Evolutionary conservation across 2,329 filamentous ascomycete genomes (phyloP), one percentile per base, ranked within the genome.

Genomic region (Daldinia sp.): DNA sequence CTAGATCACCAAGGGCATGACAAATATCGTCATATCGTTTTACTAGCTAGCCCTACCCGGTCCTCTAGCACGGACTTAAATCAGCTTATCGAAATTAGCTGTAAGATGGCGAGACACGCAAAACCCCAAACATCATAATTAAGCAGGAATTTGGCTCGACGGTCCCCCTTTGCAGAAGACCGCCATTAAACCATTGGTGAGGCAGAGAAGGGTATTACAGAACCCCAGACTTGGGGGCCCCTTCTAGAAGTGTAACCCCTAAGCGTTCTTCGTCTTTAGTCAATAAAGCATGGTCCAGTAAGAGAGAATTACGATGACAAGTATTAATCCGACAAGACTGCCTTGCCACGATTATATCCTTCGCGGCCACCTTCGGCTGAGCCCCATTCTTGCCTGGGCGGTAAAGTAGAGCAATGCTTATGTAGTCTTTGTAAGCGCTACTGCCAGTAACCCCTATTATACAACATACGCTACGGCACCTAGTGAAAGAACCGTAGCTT

Each of bases 361-460:
- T 34, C 39, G 39, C 37, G 53, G 34, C 51, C 47, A 39, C 19
- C 34, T 35, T 52, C 15, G 19, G 32, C 62, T 67, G 55, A 48
- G 64, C 65, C 58, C 32, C 59, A 35, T 62, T 62, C 25, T 29
- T 48, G 25, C 62, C 49, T 60, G 27, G 27, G 55, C 56, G 58
- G 39, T 39, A 57, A 58, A 57, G 48, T 34, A 43, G 39, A 54
- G 21, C 21, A 51, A 27, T 50, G 2, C 61, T 51, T 43, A 56
- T 43, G 29, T 37, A 45, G 48, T 27, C 48, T 51, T 43, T 48
- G 30, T 39, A 37, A 41, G 45, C 41, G n/a, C 48, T 48, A 37
- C 49, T 39, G 32, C 23, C 15, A 37, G 35, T 13, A 23, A 13
- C 45, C 30, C 41, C 23, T 63, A 15, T 34, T 30, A 32, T 49